Base-by-base conservation (phyloP, 2,329 filamentous ascomycete species). In the Thielaviopsis cerberus region DNA sequence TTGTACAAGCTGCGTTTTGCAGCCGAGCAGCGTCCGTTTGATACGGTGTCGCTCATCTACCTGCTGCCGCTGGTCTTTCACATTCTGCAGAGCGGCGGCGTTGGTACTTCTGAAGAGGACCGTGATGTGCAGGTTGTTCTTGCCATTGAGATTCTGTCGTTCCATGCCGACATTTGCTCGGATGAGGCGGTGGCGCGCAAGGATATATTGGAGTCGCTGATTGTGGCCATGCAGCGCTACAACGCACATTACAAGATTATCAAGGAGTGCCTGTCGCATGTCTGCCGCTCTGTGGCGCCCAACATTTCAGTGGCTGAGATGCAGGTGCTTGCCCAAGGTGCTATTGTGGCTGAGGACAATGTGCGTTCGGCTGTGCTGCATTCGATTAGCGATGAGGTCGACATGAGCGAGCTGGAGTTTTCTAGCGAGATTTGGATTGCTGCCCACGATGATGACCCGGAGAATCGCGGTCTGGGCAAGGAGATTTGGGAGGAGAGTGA, bases 401-500 rank as follows among this genome's bases (percentile, higher is more conserved):
- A 97, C 67, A 79, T 98, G 74, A 90, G 85, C 59, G 90, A 96
- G 56, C 75, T 90, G 34, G 79, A 83, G 27, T 92, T 89, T 66
- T 92, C 86, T 2, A 85, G 92, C 61, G 87, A 97, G 67, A 85
- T 98, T 23, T 98, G 89, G 89, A 76, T 98, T 50, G 87, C 87
- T 51, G 91, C 83, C 65, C 90, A 98, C 65, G 92, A 98, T 63
- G 88, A 94, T 64, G 81, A 88, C 22, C 81, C 85, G 51, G 90
- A 97, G 67, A 97, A 97, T 65, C 79, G 78, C 8, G 87, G 89
- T 52, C 75, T 94, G 57, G 91, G 86, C 6, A 79, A 77, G 55
- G 86, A 91, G 13, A 95, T 98, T 37, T 98, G 92, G 92, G 88
- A 94, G 66, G 92, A 96, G 66, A 94, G 91, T 67, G 85, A 81